Evolutionary conservation across 2,329 filamentous ascomycete genomes (phyloP).

Genomic region (Neonectria coccinea): DNA sequence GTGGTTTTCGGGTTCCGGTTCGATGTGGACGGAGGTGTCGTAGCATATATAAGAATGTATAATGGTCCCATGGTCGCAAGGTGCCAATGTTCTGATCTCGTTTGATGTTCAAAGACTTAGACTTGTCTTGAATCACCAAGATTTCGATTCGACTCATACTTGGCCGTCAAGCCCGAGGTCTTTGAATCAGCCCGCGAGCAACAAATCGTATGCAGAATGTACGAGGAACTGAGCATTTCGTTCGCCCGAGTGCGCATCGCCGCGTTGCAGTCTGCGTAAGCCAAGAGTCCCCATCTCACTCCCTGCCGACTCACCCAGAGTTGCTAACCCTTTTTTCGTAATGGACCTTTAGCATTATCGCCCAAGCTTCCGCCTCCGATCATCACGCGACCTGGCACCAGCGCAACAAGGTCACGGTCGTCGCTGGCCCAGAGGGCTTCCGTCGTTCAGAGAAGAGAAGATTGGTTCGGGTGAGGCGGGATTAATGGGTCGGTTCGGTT

Average conservation of each 20-base stretch:
- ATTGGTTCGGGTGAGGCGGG: slow-evolving; percentile 40
- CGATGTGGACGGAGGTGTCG: background rate
- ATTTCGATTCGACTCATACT: background rate
- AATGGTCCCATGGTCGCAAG: background rate
- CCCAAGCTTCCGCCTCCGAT: slow-evolving; percentile 14
- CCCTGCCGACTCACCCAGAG: background rate
- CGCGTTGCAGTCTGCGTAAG: slow-evolving; percentile 61
- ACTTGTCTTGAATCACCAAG: background rate
- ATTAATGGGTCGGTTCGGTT: background rate
- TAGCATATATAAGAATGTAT: slow-evolving; percentile 14
- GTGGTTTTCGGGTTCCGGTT: slow-evolving; percentile 20
- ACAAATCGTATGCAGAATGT: slow-evolving; percentile 42
- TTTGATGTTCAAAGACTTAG: background rate
- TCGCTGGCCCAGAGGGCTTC: slow-evolving; percentile 32
- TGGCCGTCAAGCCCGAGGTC: slow-evolving; percentile 2
- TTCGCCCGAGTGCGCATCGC: slow-evolving; percentile 62
- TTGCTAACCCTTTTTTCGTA: background rate
- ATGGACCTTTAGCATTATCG: slow-evolving; percentile 22
- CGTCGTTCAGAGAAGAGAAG: slow-evolving; percentile 40
- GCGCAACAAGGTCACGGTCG: slow-evolving; percentile 41
- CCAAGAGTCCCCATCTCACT: slow-evolving; percentile 24
- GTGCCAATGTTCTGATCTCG: background rate
- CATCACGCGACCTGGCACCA: slow-evolving; percentile 38
- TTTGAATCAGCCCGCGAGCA: background rate
- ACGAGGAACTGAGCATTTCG: slow-evolving; percentile 56